Evolutionary conservation across 202 grass and related monocot genomes (phyloP).

Genomic region (Alloteropsis angusta): DNA sequence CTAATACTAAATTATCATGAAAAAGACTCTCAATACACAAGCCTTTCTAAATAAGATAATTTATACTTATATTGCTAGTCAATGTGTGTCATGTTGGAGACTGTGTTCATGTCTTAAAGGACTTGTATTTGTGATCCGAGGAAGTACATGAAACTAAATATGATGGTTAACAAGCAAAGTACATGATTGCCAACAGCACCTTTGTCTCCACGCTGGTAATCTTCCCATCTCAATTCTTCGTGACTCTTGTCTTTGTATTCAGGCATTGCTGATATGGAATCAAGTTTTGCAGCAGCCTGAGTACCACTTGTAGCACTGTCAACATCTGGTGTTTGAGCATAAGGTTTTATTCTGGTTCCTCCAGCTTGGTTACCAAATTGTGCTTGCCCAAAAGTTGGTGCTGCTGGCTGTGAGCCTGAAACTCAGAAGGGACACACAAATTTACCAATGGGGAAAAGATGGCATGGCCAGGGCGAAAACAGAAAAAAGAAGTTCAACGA

Average conservation of each 20-base stretch:
- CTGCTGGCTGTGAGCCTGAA: constrained; percentile 52
- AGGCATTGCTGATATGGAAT: constrained; percentile 74
- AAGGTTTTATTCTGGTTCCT: constrained; percentile 63
- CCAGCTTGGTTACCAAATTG: constrained; percentile 57
- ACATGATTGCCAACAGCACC: constrained; percentile 33
- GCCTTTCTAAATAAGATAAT: too few species aligned
- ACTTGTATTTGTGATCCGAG: too few species aligned
- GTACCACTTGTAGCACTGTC: constrained; percentile 47
- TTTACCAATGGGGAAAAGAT: background rate
- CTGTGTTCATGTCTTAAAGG: too few species aligned
- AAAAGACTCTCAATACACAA: too few species aligned
- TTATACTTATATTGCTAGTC: too few species aligned
- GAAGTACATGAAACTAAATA: too few species aligned
- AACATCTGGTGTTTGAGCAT: constrained; percentile 48
- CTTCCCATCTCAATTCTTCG: constrained; percentile 80
- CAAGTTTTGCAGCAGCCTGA: constrained; percentile 55
- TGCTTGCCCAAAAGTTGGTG: constrained; percentile 47
- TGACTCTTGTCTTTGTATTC: constrained; percentile 75
- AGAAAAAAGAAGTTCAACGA: background rate
- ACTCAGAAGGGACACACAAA: constrained; percentile 17
- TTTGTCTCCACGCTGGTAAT: constrained; percentile 82
- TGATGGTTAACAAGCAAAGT: background rate
- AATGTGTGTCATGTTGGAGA: too few species aligned
- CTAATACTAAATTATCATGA: too few species aligned
- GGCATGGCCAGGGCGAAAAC: background rate